Evolutionary conservation across 805 yeast species (phyloP).

Genomic region (Lipomyces orientalis): DNA sequence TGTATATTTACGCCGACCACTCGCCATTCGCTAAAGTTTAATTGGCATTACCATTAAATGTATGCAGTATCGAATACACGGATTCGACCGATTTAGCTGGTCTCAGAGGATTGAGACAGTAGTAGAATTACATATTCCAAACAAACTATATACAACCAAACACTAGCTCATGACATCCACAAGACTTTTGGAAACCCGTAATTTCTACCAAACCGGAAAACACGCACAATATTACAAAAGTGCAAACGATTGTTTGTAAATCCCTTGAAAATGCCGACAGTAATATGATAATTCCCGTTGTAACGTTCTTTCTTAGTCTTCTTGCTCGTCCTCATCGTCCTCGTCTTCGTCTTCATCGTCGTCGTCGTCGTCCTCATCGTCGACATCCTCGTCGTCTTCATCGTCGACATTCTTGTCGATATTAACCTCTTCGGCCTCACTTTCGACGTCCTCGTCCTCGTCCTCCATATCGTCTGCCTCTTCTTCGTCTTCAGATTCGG

Average conservation of each 20-base stretch:
- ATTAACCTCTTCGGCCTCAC: slow-evolving; percentile 40
- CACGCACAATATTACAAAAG: background rate
- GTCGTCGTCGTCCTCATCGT: slow-evolving; percentile 23
- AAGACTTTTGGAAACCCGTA: background rate
- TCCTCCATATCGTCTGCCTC: slow-evolving; percentile 47
- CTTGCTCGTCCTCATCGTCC: too few relatives aligned
- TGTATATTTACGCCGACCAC: too few relatives aligned
- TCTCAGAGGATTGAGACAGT: background rate
- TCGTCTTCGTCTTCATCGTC: too few relatives aligned
- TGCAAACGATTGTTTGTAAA: background rate
- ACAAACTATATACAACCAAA: slow-evolving; percentile 15
- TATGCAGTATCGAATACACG: background rate
- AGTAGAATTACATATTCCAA: slow-evolving; percentile 2
- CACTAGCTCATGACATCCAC: background rate
- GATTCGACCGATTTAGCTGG: background rate
- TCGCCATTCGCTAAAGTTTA: too few relatives aligned
- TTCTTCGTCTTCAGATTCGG: slow-evolving; percentile 53
- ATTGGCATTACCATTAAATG: background rate
- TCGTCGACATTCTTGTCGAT: slow-evolving; percentile 38
- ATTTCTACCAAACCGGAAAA: background rate
- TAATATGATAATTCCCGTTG: background rate
- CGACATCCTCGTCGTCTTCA: slow-evolving; percentile 37
- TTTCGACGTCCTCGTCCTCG: slow-evolving; percentile 42
- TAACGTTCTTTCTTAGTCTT: background rate
- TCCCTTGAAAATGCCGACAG: slow-evolving; percentile 6